These are phyloP conservation scores for Magnaporthiopsis rhizophila DNA, from an alignment of 2,329 filamentous ascomycete genomes.

Conservation along the genomic window DNA sequence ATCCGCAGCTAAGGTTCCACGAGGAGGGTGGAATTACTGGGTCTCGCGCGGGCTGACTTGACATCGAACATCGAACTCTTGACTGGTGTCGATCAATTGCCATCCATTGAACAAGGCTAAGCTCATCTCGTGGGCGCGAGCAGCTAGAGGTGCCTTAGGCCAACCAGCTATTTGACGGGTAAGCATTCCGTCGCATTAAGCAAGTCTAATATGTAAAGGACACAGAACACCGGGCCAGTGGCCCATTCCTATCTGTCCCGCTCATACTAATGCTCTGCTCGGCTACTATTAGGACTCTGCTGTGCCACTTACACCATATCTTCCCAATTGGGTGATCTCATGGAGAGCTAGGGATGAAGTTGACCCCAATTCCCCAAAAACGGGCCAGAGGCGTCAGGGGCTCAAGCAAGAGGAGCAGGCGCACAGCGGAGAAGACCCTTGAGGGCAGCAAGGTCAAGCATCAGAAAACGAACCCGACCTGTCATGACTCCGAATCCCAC, in stretches of 20 bases:
- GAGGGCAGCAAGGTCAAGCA: not conserved
- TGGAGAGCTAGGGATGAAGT: not conserved
- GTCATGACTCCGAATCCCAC: not conserved
- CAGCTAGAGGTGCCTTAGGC: not conserved
- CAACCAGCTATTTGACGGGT: not conserved
- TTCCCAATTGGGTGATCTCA: not conserved
- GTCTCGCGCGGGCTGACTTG: too few species aligned
- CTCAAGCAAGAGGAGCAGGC: not conserved
- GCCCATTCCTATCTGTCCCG: too few species aligned
- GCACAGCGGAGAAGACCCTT: not conserved
- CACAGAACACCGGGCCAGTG: too few species aligned
- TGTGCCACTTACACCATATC: not conserved
- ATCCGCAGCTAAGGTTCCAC: too few species aligned
- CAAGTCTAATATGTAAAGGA: too few species aligned
- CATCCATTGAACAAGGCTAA: too few species aligned
- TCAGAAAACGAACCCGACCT: not conserved
- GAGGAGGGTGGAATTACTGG: not conserved
- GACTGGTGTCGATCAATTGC: not conserved
- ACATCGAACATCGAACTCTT: not conserved
- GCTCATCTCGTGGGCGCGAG: not conserved
- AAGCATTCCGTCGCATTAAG: too few species aligned
- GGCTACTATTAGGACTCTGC: not conserved
- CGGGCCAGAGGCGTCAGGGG: not conserved
- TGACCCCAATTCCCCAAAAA: constrained; percentile 4
- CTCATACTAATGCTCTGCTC: not conserved